Evolutionary conservation across 2,329 filamentous ascomycete genomes (phyloP).

Genomic region (Colletotrichum australisinense): DNA sequence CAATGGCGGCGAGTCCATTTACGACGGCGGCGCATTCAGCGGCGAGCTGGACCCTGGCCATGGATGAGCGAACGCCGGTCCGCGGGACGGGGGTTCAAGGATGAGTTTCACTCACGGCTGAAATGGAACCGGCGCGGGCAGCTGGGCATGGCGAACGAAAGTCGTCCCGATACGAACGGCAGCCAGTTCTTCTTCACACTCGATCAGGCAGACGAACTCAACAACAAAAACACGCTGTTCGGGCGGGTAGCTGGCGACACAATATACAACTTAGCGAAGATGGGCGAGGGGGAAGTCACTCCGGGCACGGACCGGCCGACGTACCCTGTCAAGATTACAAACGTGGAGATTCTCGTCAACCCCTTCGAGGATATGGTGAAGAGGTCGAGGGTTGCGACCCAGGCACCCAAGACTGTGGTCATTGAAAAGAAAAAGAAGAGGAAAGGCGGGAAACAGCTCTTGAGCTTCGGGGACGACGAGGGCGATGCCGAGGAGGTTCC

Average conservation of each 20-base stretch:
- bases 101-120: conserved; percentile 92
- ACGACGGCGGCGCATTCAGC: conserved; percentile 83
- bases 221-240: conserved; percentile 92
- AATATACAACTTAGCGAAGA: conserved; percentile 95
- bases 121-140: conserved; percentile 93
- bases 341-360: conserved; percentile 81
- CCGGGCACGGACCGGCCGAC: conserved; percentile 84
- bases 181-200: conserved; percentile 98
- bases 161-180: conserved; percentile 81
- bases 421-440: conserved; percentile 73
- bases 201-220: conserved; percentile 85
- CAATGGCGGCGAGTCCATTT: conserved; percentile 91
- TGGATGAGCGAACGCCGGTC: conserved; percentile 73
- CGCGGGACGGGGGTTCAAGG: conserved; percentile 74
- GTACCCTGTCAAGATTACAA: conserved; percentile 84
- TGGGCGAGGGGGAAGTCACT: conserved; percentile 87
- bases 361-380: conserved; percentile 86
- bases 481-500: conserved; percentile 68
- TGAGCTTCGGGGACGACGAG: conserved; percentile 83
- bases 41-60: conserved; percentile 79
- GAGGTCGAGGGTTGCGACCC: conserved; percentile 68
- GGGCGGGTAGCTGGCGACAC: conserved; percentile 92
- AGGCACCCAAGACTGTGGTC: conserved; percentile 56
- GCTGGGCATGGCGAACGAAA: conserved; percentile 95
- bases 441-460: conserved; percentile 79